A percentile compares a stretch with the other conserved stretches of the same genome.
Evolutionary conservation across 1,139 yeast genomes (phyloP).

Genomic region (Taphrina confusa): DNA sequence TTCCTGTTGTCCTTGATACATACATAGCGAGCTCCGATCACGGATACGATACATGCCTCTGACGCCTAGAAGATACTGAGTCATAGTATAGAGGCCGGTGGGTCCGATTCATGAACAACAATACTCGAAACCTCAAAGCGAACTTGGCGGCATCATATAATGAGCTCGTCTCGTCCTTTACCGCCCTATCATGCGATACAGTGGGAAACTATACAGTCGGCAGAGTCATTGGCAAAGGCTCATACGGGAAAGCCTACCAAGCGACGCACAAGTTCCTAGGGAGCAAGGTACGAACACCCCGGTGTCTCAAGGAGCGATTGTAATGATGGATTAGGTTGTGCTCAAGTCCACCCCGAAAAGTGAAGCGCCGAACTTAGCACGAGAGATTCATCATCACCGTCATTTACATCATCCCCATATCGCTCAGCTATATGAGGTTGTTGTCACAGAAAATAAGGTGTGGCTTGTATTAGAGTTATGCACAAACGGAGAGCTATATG

Average conservation of each 20-base stretch:
- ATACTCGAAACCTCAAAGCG: slow-evolving; percentile 19
- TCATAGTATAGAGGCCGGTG: too few species aligned
- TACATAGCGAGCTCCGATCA: too few species aligned
- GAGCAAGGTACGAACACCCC: slow-evolving; percentile 2
- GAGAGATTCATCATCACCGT: slow-evolving; percentile 87
- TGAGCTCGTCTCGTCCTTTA: slow-evolving; percentile 30
- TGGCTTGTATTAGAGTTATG: slow-evolving; percentile 93
- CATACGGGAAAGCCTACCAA: slow-evolving; percentile 19
- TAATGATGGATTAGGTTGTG: slow-evolving; percentile 51
- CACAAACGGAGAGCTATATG: slow-evolving; percentile 82
- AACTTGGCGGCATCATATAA: slow-evolving; percentile 33
- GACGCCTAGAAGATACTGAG: too few species aligned
- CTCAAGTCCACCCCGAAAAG: slow-evolving; percentile 74
- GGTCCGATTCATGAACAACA: background rate
- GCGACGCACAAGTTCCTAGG: slow-evolving; percentile 34
- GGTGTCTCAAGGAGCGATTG: background rate
- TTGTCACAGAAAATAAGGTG: slow-evolving; percentile 72
- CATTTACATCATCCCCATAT: slow-evolving; percentile 83
- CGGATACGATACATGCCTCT: too few species aligned
- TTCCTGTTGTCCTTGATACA: too few species aligned
- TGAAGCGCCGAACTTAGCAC: slow-evolving; percentile 81
- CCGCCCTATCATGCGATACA: slow-evolving; percentile 33
- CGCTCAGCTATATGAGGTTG: slow-evolving; percentile 80
- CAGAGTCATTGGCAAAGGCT: slow-evolving; percentile 39
- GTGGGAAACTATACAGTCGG: slow-evolving; percentile 40